Conservation (phyloP, 2,329 filamentous ascomycete genomes). For the Fusarium sacchari region DNA sequence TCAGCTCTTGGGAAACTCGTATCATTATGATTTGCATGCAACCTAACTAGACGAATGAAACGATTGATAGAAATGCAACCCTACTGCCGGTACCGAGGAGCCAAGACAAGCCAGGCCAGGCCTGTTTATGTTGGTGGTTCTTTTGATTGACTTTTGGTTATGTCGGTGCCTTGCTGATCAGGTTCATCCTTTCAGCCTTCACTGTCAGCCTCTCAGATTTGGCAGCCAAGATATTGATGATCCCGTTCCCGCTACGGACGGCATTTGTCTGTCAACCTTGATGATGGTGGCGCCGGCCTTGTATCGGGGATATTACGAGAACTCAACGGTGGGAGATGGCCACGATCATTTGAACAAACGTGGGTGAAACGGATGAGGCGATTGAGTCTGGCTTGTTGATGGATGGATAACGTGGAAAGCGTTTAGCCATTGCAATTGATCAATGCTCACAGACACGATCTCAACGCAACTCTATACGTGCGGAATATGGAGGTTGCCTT, state of each 20-base stretch:
- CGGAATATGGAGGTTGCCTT: neutral
- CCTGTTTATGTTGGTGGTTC: neutral
- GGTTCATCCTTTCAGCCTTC: neutral
- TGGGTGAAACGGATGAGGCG: slow-evolving; percentile 10
- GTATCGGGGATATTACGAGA: slow-evolving; percentile 23
- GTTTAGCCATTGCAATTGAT: neutral
- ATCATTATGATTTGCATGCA: slow-evolving; percentile 30
- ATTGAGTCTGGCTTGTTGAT: slow-evolving; percentile 2
- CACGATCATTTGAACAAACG: neutral
- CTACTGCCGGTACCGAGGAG: neutral
- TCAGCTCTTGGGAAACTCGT: neutral
- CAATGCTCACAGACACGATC: neutral
- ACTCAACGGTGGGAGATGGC: neutral
- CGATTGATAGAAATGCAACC: slow-evolving; percentile 12
- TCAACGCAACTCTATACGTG: neutral
- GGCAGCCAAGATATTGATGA: neutral
- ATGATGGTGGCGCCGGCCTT: slow-evolving; percentile 28
- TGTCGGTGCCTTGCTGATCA: slow-evolving; percentile 16
- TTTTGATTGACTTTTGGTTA: neutral
- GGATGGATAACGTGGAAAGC: neutral
- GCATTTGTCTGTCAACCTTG: slow-evolving; percentile 23
- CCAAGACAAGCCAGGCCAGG: neutral
- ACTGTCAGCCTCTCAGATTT: neutral
- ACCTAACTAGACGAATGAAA: slow-evolving; percentile 9
- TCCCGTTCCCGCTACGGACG: slow-evolving; percentile 13